Evolutionary conservation across 1,284 basidiomycete species (phyloP), one percentile per base, ranked within the genome.

Genomic region (Pulveroboletus sp.): DNA sequence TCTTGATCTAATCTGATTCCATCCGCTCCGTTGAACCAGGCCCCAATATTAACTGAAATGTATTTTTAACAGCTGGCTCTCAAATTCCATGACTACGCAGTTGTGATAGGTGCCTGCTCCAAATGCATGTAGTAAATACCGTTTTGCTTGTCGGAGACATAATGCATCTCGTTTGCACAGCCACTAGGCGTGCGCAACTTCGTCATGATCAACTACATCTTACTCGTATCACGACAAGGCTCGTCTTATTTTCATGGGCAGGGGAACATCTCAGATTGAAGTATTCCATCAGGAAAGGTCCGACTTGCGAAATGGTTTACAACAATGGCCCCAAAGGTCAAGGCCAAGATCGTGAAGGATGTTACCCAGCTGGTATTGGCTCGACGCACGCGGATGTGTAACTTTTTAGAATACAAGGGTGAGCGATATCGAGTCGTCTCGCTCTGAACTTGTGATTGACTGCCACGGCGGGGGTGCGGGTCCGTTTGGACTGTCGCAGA

Each of bases 391-490:
- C 82, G 95, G 64, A 99, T 99, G 97, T 99, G 96, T 75, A 99
- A 99, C 76, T 95, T 99, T 70, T 76, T 99, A 51, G 97, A 99
- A 73, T 99, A 99, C 82, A 99, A 99, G 78, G 95, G 95, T 93
- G 62, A 55, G 80, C 64, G 0, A 10, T 40, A 21, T 44, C 54
- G 19, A 39, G n/a, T 39, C 50, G 33, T 24, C n/a, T 54, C 24
- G 9, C 48, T 32, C 16, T 12, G 21, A 37, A 36, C 36, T 6
- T 37, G 42, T 40, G 33, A 21, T 50, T 63, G 48, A 52, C 39
- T 16, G 13, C 33, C 33, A 50, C 8, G 12, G 12, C 21, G 37
- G 41, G 26, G 19, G 16, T 9, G 36, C 19, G 36, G 13, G 36
- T 19, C 36, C 36, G 26, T 49, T 46, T 52, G 32, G 32, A 21